These are phyloP conservation scores for Cladosporium phlei DNA, from an alignment of 2,329 filamentous ascomycete species.

Conservation along the genomic window DNA sequence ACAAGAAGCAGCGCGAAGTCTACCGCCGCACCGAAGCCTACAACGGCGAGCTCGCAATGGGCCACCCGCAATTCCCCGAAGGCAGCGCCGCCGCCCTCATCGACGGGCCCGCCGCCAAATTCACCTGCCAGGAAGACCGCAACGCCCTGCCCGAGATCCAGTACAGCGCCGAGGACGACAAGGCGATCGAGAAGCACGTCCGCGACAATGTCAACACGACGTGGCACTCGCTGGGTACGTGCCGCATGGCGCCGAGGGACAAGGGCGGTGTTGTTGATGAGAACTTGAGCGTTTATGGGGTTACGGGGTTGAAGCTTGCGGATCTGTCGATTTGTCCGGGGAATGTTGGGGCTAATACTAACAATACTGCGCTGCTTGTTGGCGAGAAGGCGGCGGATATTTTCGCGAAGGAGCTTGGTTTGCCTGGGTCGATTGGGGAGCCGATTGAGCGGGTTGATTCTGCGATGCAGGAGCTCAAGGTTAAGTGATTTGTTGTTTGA, in stretches of 20 bases:
- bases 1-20: conserved; percentile 61
- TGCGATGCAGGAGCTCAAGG: not conserved
- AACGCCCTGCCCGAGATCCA: conserved; percentile 32
- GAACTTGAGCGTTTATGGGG: conserved; percentile 37
- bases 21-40: conserved; percentile 51
- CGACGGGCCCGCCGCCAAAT: conserved; percentile 34
- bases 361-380: conserved; percentile 42
- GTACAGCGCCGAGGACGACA: conserved; percentile 34
- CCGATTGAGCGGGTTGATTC: conserved; percentile 2
- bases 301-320: conserved; percentile 37
- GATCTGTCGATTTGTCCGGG: conserved; percentile 39
- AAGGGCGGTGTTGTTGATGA: conserved; percentile 38
- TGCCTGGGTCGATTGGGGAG: conserved; percentile 4
- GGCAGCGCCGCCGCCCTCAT: conserved; percentile 41
- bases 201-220: conserved; percentile 36
- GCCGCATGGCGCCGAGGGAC: conserved; percentile 32
- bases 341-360: conserved; percentile 44
- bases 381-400: conserved; percentile 40
- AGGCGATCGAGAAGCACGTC: conserved; percentile 38
- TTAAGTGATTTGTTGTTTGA: too few relatives aligned
- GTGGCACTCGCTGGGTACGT: conserved; percentile 38
- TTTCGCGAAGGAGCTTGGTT: conserved; percentile 36
- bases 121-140: conserved; percentile 22
- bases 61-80: conserved; percentile 35
- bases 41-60: conserved; percentile 34